These are phyloP conservation scores for Sphagnurus paluster DNA, from an alignment of 1,284 basidiomycete species.

Conservation along the genomic window DNA sequence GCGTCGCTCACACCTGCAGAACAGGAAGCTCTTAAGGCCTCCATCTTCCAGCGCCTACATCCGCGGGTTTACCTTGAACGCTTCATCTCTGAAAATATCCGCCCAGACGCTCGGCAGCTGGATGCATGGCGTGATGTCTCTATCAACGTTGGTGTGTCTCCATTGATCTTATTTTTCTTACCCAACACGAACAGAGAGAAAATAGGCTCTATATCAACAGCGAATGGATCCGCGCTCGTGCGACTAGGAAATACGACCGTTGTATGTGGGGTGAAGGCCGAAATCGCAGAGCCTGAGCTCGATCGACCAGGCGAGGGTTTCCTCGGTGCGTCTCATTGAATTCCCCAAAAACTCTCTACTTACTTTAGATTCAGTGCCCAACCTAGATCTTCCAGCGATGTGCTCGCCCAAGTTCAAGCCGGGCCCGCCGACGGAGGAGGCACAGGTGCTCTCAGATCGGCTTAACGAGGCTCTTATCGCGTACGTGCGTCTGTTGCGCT, in stretches of 20 bases:
- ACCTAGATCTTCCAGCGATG: conserved; percentile 90
- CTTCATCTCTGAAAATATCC: conserved; percentile 68
- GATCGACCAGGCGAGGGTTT: conserved; percentile 77
- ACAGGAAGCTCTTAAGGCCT: conserved; percentile 51
- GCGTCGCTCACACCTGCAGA: conserved; percentile 23
- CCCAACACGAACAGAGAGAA: neutral
- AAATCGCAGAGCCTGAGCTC: conserved; percentile 86
- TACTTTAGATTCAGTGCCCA: conserved; percentile 37
- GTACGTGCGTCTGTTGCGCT: conserved; percentile 41
- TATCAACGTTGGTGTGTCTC: conserved; percentile 67
- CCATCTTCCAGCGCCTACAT: conserved; percentile 81
- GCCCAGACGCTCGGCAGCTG: conserved; percentile 75
- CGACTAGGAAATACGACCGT: conserved; percentile 89
- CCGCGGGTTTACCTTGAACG: conserved; percentile 79
- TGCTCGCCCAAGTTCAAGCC: conserved; percentile 93
- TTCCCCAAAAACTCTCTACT: neutral
- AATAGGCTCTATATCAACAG: conserved; percentile 84
- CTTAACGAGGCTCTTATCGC: conserved; percentile 75
- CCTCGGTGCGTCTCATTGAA: conserved; percentile 56
- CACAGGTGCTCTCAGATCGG: conserved; percentile 84
- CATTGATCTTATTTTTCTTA: neutral
- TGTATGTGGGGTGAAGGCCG: conserved; percentile 93
- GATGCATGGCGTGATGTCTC: conserved; percentile 67
- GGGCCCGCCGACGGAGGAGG: conserved; percentile 90
- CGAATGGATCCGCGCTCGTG: conserved; percentile 87